Percentiles rank a stretch among this genome's conserved stretches.
phyloP scores from a whole-genome alignment of 2,329 filamentous ascomycete species.

The Annulohypoxylon truncatum region DNA sequence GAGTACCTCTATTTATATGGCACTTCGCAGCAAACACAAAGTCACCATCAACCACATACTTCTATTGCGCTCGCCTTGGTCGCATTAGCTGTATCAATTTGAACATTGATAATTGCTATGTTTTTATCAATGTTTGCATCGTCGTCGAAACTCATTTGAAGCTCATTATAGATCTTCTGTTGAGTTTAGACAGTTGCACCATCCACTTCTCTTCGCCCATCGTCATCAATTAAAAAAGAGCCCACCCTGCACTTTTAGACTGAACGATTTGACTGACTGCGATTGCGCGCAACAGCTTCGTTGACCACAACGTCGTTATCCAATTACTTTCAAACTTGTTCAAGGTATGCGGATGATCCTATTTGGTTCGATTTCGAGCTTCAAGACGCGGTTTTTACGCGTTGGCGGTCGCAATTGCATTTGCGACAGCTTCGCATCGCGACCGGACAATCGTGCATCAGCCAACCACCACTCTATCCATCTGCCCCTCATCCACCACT shows the following conservation, averaged over 20 bases:
- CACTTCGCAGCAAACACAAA: conserved; percentile 55
- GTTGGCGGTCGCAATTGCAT: conserved; percentile 54
- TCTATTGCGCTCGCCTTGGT: conserved; percentile 11
- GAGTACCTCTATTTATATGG: conserved; percentile 63
- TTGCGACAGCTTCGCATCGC: conserved; percentile 51
- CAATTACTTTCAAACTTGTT: conserved; percentile 38
- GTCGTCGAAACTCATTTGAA: conserved; percentile 23
- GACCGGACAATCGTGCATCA: conserved; percentile 30
- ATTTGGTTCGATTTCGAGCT: conserved; percentile 49
- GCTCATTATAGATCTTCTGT: conserved; percentile 20
- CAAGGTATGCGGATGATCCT: conserved; percentile 53
- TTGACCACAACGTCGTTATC: conserved; percentile 45
- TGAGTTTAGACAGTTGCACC: conserved; percentile 14
- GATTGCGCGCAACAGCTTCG: conserved; percentile 50
- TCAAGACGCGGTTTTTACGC: conserved; percentile 51
- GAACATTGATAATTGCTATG: conserved; percentile 16
- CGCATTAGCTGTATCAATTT: conserved; percentile 19
- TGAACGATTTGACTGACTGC: conserved; percentile 46
- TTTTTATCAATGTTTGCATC: conserved; percentile 28
- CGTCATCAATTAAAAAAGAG: conserved; percentile 38
- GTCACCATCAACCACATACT: conserved; percentile 51
- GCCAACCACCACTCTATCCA: conserved; percentile 12
- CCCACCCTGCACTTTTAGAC: conserved; percentile 31
- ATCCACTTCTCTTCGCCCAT: conserved; percentile 37
- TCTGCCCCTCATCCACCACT: conserved; percentile 32